Evolutionary conservation across 1,284 basidiomycete genomes (phyloP).

Genomic region (Anthracocystis setariae): DNA sequence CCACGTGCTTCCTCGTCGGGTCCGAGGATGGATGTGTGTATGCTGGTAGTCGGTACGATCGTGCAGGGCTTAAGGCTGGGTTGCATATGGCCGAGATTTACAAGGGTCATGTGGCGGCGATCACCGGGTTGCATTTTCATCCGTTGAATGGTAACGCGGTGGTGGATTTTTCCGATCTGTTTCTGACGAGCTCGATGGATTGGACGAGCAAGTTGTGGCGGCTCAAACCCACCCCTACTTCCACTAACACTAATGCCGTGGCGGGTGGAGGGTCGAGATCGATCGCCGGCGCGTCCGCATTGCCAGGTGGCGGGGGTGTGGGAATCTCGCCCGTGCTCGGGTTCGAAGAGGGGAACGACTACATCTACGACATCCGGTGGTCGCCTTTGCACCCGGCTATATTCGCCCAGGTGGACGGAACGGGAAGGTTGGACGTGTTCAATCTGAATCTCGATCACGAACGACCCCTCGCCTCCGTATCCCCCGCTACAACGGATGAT

Average conservation of each 20-base stretch:
- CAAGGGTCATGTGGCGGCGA: slow-evolving; percentile 88
- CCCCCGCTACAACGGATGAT: not conserved
- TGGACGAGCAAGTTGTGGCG: slow-evolving; percentile 63
- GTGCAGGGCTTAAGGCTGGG: slow-evolving; percentile 94
- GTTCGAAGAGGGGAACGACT: slow-evolving; percentile 94
- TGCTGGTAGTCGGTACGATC: slow-evolving; percentile 92
- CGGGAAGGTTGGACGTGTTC: slow-evolving; percentile 94
- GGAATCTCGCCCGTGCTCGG: slow-evolving; percentile 14
- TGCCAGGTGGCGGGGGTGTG: too few relatives aligned
- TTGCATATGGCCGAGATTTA: slow-evolving; percentile 87
- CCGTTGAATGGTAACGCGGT: slow-evolving; percentile 71
- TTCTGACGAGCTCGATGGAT: slow-evolving; percentile 73
- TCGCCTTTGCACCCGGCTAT: slow-evolving; percentile 92
- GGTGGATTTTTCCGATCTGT: slow-evolving; percentile 93
- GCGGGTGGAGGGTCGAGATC: too few relatives aligned
- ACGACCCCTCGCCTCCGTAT: slow-evolving; percentile 50
- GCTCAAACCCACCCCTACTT: slow-evolving; percentile 14
- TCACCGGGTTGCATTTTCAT: slow-evolving; percentile 94
- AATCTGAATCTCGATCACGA: slow-evolving; percentile 94
- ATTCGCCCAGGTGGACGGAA: slow-evolving; percentile 92
- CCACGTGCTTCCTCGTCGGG: slow-evolving; percentile 93
- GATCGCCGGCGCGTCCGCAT: too few relatives aligned
- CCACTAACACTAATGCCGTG: not conserved
- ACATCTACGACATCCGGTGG: slow-evolving; percentile 99
- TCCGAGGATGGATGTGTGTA: slow-evolving; percentile 98